phyloP scores from a whole-genome alignment of 2,329 filamentous ascomycete species.

The Fusarium poae region DNA sequence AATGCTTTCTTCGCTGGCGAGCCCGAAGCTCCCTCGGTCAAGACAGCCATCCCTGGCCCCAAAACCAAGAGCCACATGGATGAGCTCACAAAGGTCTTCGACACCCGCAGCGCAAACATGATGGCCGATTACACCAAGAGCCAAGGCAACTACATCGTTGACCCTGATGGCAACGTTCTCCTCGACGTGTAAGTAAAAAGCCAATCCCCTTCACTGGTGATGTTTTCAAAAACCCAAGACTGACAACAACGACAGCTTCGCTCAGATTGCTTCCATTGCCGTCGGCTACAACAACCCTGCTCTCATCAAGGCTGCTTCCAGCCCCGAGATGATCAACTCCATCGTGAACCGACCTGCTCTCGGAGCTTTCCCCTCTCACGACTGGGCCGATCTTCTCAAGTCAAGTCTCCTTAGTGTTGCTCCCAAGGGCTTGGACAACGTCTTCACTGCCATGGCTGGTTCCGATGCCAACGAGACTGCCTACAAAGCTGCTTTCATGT shows the following conservation, averaged over 20 bases:
- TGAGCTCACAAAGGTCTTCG: slow-evolving; percentile 83
- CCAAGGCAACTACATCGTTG: slow-evolving; percentile 83
- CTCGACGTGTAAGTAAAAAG: slow-evolving; percentile 74
- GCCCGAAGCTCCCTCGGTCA: slow-evolving; percentile 65
- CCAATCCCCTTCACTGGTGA: not conserved
- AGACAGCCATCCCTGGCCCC: slow-evolving; percentile 79
- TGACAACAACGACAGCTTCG: slow-evolving; percentile 68
- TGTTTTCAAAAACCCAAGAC: not conserved
- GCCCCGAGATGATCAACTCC: slow-evolving; percentile 82
- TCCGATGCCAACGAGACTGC: slow-evolving; percentile 95
- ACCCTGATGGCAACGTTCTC: slow-evolving; percentile 77
- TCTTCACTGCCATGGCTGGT: slow-evolving; percentile 90
- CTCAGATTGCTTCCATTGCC: slow-evolving; percentile 93
- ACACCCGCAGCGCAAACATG: slow-evolving; percentile 88
- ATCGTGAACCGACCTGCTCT: slow-evolving; percentile 91
- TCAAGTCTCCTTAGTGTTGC: slow-evolving; percentile 85
- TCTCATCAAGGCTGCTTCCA: slow-evolving; percentile 76
- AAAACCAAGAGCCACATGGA: slow-evolving; percentile 76
- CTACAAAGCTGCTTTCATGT: slow-evolving; percentile 97
- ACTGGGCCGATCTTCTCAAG: slow-evolving; percentile 85
- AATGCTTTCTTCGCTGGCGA: slow-evolving; percentile 62
- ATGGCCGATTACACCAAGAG: slow-evolving; percentile 80
- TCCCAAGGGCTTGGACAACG: slow-evolving; percentile 85
- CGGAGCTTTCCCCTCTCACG: slow-evolving; percentile 88
- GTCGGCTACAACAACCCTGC: slow-evolving; percentile 92